Conservation (phyloP, 768 basidiomycete species). For the Mycena chlorophos region DNA sequence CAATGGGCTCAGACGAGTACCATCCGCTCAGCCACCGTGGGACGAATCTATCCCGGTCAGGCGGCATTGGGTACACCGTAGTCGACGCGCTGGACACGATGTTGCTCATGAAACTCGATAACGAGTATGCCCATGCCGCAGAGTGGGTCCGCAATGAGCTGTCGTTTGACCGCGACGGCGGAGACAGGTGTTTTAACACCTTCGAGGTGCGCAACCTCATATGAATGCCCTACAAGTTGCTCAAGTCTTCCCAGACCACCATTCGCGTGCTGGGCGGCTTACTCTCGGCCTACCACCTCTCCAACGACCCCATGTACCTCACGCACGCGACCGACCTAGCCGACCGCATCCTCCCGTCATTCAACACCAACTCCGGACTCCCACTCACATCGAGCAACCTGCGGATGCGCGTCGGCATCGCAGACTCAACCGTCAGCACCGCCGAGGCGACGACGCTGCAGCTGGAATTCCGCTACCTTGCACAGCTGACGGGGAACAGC, state of each 20-base stretch:
- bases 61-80: constrained; percentile 71
- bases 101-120: constrained; percentile 62
- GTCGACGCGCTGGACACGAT: constrained; percentile 73
- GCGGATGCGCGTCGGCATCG: constrained; percentile 45
- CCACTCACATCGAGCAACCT: constrained; percentile 67
- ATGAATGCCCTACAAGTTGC: background rate
- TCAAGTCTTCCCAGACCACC: constrained; percentile 52
- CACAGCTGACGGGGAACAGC: constrained; percentile 59
- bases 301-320: constrained; percentile 57
- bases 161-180: constrained; percentile 59
- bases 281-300: constrained; percentile 66
- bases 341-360: constrained; percentile 63
- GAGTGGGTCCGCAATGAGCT: constrained; percentile 59
- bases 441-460: constrained; percentile 74
- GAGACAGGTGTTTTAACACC: constrained; percentile 50
- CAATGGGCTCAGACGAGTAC: constrained; percentile 75
- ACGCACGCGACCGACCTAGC: constrained; percentile 65
- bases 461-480: constrained; percentile 74
- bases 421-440: constrained; percentile 56
- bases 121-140: constrained; percentile 62
- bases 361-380: constrained; percentile 67
- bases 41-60: constrained; percentile 57
- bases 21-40: constrained; percentile 65
- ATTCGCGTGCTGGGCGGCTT: constrained; percentile 77
- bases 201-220: constrained; percentile 60